Evolutionary conservation across 2,329 filamentous ascomycete species (phyloP), one percentile per base, ranked within the genome.

Genomic region (Penicillium sp.): DNA sequence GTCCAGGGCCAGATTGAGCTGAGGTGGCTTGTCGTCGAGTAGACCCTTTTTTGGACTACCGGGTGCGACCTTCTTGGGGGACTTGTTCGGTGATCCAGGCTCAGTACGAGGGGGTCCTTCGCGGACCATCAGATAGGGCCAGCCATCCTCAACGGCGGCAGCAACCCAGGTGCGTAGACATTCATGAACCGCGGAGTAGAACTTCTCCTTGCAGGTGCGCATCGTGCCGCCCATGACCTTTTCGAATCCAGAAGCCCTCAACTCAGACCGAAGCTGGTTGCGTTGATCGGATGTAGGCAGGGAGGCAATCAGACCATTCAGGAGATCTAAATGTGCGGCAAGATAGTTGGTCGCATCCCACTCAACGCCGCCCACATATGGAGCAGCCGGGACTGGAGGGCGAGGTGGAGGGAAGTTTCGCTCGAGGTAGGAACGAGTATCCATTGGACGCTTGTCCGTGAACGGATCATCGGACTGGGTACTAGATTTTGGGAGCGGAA

Each of bases 301-400:
- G 60, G 89, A 94, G 0, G 94, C 92, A 59, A 98, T 80, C 59
- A 98, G 87, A 33, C 92, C 94, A 72, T 98, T 99, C 70, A 98
- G 80, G 11, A 99, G 87, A 72, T 98, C 95, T 10, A 99, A 84
- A 72, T 99, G 94, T 0, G 91, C 91, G 19, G 94, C 92, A 11
- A 98, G 83, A 75, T 98, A 98, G 77, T 97, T 97, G 10, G 95
- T 98, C 2, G 95, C 95, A 74, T 98, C 95, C 95, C 95, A 98
- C 78, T 99, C 95, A 10, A 98, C 95, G 57, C 95, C 94, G 52
- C 95, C 95, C 45, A 98, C 93, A 73, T 98, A 98, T 0, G 94
- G 94, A 5, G 94, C 94, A 16, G 95, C 94, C 28, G 94, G 92
- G 0, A 98, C 93, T 0, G 95, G 95, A 3, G 93, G 91, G 0